phyloP scores from a whole-genome alignment of 2,329 filamentous ascomycete genomes.

The Clathrospora elynae region DNA sequence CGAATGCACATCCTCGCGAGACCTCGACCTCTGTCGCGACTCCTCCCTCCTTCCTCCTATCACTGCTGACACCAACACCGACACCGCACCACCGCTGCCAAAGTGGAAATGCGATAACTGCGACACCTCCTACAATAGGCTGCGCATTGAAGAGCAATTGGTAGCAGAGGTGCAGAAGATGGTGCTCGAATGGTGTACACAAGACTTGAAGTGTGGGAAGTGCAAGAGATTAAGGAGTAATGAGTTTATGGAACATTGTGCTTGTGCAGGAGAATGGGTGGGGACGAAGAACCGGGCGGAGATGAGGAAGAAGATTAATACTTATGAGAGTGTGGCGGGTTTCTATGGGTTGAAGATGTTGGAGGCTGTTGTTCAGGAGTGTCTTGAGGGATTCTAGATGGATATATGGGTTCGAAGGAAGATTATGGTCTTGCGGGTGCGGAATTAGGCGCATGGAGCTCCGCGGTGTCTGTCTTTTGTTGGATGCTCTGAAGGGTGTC shows the following conservation, averaged over 20 bases:
- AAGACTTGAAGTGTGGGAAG: constrained; percentile 87
- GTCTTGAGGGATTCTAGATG: constrained; percentile 55
- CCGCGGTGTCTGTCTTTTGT: neutral
- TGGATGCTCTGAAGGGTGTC: too few species aligned
- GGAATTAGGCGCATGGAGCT: constrained; percentile 1
- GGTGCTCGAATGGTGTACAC: constrained; percentile 80
- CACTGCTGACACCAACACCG: constrained; percentile 36
- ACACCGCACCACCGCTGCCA: constrained; percentile 57
- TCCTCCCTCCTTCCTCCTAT: constrained; percentile 72
- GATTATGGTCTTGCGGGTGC: too few species aligned
- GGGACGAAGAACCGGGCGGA: constrained; percentile 71
- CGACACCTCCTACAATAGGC: constrained; percentile 73
- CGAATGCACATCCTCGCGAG: constrained; percentile 85
- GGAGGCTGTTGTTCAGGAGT: constrained; percentile 70
- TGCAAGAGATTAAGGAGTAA: constrained; percentile 72
- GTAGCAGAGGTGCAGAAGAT: constrained; percentile 76
- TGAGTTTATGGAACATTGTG: constrained; percentile 96
- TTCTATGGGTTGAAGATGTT: constrained; percentile 86
- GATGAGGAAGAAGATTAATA: constrained; percentile 66
- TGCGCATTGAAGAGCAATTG: constrained; percentile 81
- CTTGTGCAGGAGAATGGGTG: constrained; percentile 85
- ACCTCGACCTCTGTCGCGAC: constrained; percentile 91
- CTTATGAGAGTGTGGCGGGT: constrained; percentile 74
- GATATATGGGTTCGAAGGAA: too few species aligned
- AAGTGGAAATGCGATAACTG: constrained; percentile 80